Base-by-base conservation (phyloP, 1,139 yeast genomes). In the Yamadazyma kanchanaburiensis region DNA sequence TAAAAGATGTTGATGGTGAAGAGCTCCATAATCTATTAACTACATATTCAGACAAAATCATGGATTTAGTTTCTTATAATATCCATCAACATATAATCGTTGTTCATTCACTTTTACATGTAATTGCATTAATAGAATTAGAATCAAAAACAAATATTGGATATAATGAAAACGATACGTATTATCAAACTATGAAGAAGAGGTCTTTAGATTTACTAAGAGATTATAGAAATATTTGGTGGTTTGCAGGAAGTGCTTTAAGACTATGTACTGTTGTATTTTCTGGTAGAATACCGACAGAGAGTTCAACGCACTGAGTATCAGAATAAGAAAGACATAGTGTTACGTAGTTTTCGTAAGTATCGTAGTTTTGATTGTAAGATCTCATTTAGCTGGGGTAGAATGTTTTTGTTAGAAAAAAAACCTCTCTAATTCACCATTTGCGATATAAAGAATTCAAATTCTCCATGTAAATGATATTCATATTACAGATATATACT, bases 91-190 rank as follows among this genome's bases (percentile, higher is more conserved):
- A 51, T 26, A 41, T 51, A 13, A 29, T 50, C 5, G 37, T 42
- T 3, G 45, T 51, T 4, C 59, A 55, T 31, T 43, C 56, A 3
- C 32, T 54, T 9, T 30, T 54, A 12, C 58, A 55, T 33, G 49
- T 50, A 7, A 41, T 50, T 24, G 55, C 54, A 8, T 33, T 53
- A 20, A 28, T 49, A 16, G 49, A 49, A 27, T n/a, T 30, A 12
- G 26, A 25, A 9, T 17, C 29, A 5, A 22, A 26, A 12, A 22
- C 23, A 9, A 15, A 20, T n/a, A 20, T 12, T 6, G 12, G n/a
- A n/a, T n/a, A n/a, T n/a, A n/a, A 20, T n/a, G 12, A 20, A 20
- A 20, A 6, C n/a, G 12, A 20, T 12, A n/a, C 5, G 5, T 20
- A 20, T 10, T 20, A 20, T 10, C 6, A 6, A 20, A 20, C 22